Conservation (phyloP, 169 alveolate species). For the Plasmodium vinckei region DNA sequence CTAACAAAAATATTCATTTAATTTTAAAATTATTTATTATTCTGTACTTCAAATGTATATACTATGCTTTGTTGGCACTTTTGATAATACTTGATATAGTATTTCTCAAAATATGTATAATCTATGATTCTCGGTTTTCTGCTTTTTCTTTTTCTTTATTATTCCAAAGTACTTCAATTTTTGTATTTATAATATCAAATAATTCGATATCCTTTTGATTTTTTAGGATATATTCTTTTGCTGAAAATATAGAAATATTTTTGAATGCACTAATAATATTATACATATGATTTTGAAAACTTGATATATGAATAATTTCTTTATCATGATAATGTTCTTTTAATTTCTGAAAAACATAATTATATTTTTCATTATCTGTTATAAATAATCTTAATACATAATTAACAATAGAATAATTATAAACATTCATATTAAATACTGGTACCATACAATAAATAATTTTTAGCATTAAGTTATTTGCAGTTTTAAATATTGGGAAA, state of each 20-base stretch:
- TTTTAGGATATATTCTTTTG: constrained; percentile 45
- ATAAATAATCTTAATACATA: constrained; percentile 47
- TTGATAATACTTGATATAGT: too few relatives aligned
- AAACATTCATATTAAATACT: constrained; percentile 68
- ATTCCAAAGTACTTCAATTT: constrained; percentile 31
- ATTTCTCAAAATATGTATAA: too few relatives aligned
- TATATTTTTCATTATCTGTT: constrained; percentile 58
- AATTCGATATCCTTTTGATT: constrained; percentile 31
- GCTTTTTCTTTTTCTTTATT: constrained; percentile 19
- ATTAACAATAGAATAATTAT: constrained; percentile 72
- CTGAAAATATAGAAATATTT: constrained; percentile 67
- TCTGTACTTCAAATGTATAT: too few relatives aligned
- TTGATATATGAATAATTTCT: constrained; percentile 63
- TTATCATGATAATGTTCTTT: constrained; percentile 46
- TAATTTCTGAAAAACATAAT: constrained; percentile 26
- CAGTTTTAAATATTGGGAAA: constrained; percentile 35
- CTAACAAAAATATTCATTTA: too few relatives aligned
- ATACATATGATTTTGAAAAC: constrained; percentile 64
- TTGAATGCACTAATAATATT: constrained; percentile 73
- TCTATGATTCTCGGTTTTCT: background rate
- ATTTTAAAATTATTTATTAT: too few relatives aligned
- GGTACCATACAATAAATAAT: constrained; percentile 76
- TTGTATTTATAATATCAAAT: constrained; percentile 40
- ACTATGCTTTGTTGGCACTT: too few relatives aligned
- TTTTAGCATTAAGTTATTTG: constrained; percentile 63